These are phyloP conservation scores for Salix brachista DNA, from an alignment of 345 rosid species.

Conservation along the genomic window DNA sequence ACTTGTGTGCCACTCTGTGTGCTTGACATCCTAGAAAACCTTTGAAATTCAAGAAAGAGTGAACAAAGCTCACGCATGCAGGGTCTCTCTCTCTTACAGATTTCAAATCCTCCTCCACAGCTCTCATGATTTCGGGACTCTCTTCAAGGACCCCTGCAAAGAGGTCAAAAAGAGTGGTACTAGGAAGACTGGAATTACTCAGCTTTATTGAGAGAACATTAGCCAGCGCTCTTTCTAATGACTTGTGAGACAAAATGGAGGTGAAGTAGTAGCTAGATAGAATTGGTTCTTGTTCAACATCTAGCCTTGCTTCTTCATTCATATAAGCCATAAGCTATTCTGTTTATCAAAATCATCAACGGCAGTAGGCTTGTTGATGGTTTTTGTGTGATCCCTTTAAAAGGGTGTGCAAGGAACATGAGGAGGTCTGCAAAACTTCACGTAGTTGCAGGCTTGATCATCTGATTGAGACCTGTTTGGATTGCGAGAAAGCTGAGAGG, in stretches of 20 bases:
- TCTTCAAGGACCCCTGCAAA: conserved; percentile 54
- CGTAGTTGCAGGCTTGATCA: conserved; percentile 31
- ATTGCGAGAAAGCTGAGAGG: conserved; percentile 42
- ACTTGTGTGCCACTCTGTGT: conserved; percentile 70
- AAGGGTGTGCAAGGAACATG: conserved; percentile 28
- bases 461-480: conserved; percentile 38
- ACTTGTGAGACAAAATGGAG: conserved; percentile 57
- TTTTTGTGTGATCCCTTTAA: conserved; percentile 25
- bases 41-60: conserved; percentile 70
- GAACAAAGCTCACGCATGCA: conserved; percentile 71
- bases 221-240: conserved; percentile 67
- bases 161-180: conserved; percentile 52
- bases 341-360: conserved; percentile 23
- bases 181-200: conserved; percentile 56
- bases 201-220: conserved; percentile 64
- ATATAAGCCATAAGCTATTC: conserved; percentile 47
- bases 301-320: conserved; percentile 60
- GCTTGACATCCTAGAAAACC: conserved; percentile 80
- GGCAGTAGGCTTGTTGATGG: conserved; percentile 25
- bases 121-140: conserved; percentile 40
- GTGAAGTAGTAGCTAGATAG: conserved; percentile 60
- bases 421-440: conserved; percentile 35
- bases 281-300: conserved; percentile 58
- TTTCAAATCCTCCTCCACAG: conserved; percentile 56
- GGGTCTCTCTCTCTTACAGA: conserved; percentile 82